phyloP scores from a whole-genome alignment of 768 basidiomycete species.

The Chalciporus chontae region DNA sequence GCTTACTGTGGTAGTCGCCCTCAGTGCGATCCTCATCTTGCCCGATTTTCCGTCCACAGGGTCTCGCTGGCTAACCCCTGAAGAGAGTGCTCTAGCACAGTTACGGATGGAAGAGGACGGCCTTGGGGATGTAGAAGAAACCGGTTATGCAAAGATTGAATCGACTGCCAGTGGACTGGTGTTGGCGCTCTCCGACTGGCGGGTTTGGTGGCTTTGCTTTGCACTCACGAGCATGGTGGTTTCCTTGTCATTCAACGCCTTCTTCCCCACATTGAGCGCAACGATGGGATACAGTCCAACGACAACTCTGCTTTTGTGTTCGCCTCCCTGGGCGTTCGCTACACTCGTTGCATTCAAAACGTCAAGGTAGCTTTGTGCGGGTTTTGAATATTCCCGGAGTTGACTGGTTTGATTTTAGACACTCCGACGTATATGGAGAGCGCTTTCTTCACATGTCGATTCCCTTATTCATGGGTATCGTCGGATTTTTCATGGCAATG shows the following conservation, averaged over 20 bases:
- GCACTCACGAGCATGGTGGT: slow-evolving; percentile 54
- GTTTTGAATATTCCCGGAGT: background rate
- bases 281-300: slow-evolving; percentile 71
- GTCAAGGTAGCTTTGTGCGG: slow-evolving; percentile 38
- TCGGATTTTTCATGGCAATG: slow-evolving; percentile 67
- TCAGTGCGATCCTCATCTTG: slow-evolving; percentile 58
- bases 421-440: slow-evolving; percentile 69
- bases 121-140: slow-evolving; percentile 46
- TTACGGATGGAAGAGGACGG: slow-evolving; percentile 66
- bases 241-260: slow-evolving; percentile 73
- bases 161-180: slow-evolving; percentile 44
- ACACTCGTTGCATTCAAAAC: slow-evolving; percentile 51
- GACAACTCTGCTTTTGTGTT: slow-evolving; percentile 68
- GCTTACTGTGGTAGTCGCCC: slow-evolving; percentile 47
- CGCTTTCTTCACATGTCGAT: slow-evolving; percentile 63
- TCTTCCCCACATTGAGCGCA: slow-evolving; percentile 72
- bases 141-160: slow-evolving; percentile 30
- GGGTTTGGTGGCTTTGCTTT: slow-evolving; percentile 78
- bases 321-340: slow-evolving; percentile 64
- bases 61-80: slow-evolving; percentile 54
- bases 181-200: slow-evolving; percentile 70
- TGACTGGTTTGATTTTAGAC: slow-evolving; percentile 35
- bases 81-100: slow-evolving; percentile 55
- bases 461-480: slow-evolving; percentile 54
- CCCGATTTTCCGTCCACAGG: slow-evolving; percentile 72